These are phyloP conservation scores for Discostella stelligeroides DNA, from an alignment of 108 stramenopile species.

Conservation along the genomic window DNA sequence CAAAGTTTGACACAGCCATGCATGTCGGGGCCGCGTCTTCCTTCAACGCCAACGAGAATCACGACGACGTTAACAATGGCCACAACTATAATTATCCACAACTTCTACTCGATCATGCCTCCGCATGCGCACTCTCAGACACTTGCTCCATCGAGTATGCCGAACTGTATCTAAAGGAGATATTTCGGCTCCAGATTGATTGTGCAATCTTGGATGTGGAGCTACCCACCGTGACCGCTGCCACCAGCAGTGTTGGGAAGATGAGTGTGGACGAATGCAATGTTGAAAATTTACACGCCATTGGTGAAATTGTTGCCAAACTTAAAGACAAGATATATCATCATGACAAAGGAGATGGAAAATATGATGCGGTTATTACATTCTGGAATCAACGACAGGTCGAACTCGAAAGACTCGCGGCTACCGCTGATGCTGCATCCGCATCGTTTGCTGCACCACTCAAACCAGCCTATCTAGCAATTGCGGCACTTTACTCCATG, in stretches of 20 bases:
- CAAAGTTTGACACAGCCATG: neutral
- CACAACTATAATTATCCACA: too few relatives aligned
- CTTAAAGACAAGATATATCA: conserved; percentile 57
- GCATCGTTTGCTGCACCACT: conserved; percentile 11
- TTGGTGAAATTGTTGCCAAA: conserved; percentile 58
- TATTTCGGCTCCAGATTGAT: conserved; percentile 53
- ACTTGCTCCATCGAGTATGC: conserved; percentile 63
- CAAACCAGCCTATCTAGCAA: conserved; percentile 45
- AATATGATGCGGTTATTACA: conserved; percentile 12
- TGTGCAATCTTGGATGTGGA: conserved; percentile 57
- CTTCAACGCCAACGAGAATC: neutral
- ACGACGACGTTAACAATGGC: too few relatives aligned
- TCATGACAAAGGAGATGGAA: neutral
- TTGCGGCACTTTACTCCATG: conserved; percentile 43
- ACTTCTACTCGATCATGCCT: conserved; percentile 34
- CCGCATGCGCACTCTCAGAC: conserved; percentile 62
- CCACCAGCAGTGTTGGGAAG: conserved; percentile 26
- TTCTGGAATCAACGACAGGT: conserved; percentile 51
- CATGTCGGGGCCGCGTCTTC: neutral
- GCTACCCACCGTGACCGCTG: too few relatives aligned
- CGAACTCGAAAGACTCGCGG: conserved; percentile 43
- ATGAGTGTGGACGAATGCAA: neutral
- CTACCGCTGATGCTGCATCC: conserved; percentile 13
- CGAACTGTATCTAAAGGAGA: conserved; percentile 50
- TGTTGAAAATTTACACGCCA: neutral